These are phyloP conservation scores for Aspergillus campestris DNA, from an alignment of 495 filamentous ascomycete species.

Conservation along the genomic window DNA sequence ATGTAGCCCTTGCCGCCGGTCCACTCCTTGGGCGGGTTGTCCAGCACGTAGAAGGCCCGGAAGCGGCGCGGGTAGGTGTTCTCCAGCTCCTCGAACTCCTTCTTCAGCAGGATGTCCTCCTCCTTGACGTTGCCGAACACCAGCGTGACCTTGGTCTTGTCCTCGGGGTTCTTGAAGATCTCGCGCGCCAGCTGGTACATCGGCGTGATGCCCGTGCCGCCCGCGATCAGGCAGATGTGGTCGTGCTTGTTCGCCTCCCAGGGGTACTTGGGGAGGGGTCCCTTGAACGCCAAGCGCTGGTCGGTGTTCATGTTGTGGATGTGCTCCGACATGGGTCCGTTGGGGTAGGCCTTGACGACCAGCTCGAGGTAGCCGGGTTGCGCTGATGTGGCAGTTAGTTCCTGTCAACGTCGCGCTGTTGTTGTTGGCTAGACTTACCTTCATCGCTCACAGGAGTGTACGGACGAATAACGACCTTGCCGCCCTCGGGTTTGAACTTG, in stretches of 20 bases:
- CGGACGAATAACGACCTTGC: slow-evolving; percentile 78
- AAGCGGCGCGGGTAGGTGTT: slow-evolving; percentile 92
- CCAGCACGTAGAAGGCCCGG: slow-evolving; percentile 80
- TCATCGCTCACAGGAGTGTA: slow-evolving; percentile 91
- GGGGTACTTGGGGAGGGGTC: slow-evolving; percentile 87
- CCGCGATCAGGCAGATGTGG: slow-evolving; percentile 86
- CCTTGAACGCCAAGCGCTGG: slow-evolving; percentile 82
- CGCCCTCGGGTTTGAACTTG: slow-evolving; percentile 71
- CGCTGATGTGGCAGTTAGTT: slow-evolving; percentile 31
- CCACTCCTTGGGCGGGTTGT: slow-evolving; percentile 80
- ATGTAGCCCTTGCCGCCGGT: slow-evolving; percentile 66
- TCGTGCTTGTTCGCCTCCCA: slow-evolving; percentile 92
- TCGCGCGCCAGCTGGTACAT: slow-evolving; percentile 78
- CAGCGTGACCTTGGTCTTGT: slow-evolving; percentile 93
- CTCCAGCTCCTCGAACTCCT: slow-evolving; percentile 72
- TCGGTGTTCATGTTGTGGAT: slow-evolving; percentile 73
- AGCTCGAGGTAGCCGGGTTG: slow-evolving; percentile 75
- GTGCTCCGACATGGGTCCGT: slow-evolving; percentile 85
- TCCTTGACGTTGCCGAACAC: slow-evolving; percentile 82
- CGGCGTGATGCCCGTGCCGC: slow-evolving; percentile 92
- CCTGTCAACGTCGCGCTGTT: neutral
- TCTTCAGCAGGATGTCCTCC: slow-evolving; percentile 81
- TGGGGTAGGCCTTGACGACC: slow-evolving; percentile 81
- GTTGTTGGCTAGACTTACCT: slow-evolving; percentile 42
- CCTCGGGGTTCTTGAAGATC: slow-evolving; percentile 92